These are phyloP conservation scores for Thelonectria discophora DNA, from an alignment of 2,329 filamentous ascomycete species.

Conservation along the genomic window DNA sequence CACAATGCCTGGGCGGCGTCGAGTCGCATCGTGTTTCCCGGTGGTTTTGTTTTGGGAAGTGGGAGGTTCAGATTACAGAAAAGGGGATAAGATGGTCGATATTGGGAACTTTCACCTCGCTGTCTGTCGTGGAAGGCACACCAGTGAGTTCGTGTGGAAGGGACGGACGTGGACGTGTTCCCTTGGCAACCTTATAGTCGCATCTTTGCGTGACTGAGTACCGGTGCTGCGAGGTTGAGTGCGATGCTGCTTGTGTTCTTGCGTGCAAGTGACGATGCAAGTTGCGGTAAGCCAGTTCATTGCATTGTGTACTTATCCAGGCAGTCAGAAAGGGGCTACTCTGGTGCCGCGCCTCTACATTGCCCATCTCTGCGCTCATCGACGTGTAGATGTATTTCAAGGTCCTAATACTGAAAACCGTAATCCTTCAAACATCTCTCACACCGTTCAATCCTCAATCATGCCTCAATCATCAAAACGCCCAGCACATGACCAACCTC, in stretches of 20 bases:
- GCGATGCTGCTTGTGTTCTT: conserved; percentile 14
- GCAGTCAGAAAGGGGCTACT: not conserved
- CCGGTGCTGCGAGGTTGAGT: not conserved
- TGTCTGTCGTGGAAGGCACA: not conserved
- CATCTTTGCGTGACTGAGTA: conserved; percentile 4
- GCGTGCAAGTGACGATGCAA: conserved; percentile 11
- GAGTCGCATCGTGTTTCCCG: not conserved
- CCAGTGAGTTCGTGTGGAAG: not conserved
- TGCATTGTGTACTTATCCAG: not conserved
- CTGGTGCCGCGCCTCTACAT: not conserved
- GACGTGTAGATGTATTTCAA: not conserved
- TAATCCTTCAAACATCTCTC: not conserved
- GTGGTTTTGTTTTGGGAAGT: not conserved
- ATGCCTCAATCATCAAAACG: not conserved
- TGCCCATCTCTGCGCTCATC: not conserved
- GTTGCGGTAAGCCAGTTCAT: not conserved
- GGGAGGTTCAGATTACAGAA: not conserved
- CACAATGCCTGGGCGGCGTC: not conserved
- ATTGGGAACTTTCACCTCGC: not conserved
- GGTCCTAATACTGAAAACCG: not conserved
- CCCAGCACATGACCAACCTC: not conserved
- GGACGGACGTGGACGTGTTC: not conserved
- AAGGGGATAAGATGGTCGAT: not conserved
- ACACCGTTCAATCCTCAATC: not conserved
- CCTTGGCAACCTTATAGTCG: conserved; percentile 11